Evolutionary conservation across 2,329 filamentous ascomycete genomes (phyloP).

Genomic region (Pseudopithomyces chartarum): DNA sequence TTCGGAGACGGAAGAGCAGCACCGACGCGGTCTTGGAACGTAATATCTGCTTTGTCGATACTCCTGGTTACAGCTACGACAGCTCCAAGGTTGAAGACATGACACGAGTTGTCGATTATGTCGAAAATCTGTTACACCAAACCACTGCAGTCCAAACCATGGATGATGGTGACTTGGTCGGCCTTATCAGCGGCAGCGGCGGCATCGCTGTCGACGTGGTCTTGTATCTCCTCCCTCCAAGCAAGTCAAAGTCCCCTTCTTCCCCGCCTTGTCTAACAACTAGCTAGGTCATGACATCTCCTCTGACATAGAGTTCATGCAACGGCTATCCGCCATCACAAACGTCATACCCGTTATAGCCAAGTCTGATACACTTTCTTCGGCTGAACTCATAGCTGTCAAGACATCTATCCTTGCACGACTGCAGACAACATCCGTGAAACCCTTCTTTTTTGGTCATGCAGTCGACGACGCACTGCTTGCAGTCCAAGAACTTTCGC

Average conservation of each 20-base stretch:
- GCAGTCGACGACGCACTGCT: slow-evolving; percentile 42
- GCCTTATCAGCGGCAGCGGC: slow-evolving; percentile 78
- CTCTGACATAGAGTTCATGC: slow-evolving; percentile 74
- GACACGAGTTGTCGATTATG: slow-evolving; percentile 63
- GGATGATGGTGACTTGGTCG: slow-evolving; percentile 74
- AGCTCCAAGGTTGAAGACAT: slow-evolving; percentile 35
- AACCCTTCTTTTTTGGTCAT: slow-evolving; percentile 69
- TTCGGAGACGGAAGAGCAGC: slow-evolving; percentile 67
- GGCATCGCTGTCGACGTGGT: slow-evolving; percentile 84
- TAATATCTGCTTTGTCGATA: slow-evolving; percentile 94
- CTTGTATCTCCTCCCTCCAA: slow-evolving; percentile 77
- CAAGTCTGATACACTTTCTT: slow-evolving; percentile 71
- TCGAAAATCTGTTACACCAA: slow-evolving; percentile 71
- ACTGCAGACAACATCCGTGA: slow-evolving; percentile 63
- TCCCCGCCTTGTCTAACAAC: slow-evolving; percentile 22
- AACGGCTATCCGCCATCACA: slow-evolving; percentile 71
- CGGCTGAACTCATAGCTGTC: slow-evolving; percentile 60
- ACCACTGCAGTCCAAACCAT: slow-evolving; percentile 66
- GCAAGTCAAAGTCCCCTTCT: slow-evolving; percentile 53
- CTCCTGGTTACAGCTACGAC: slow-evolving; percentile 64
- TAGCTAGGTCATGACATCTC: slow-evolving; percentile 39
- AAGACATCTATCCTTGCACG: slow-evolving; percentile 65
- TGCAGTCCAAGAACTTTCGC: slow-evolving; percentile 37
- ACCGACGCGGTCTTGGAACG: slow-evolving; percentile 82
- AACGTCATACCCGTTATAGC: slow-evolving; percentile 86